Evolutionary conservation across 139 green algal genomes (phyloP), one percentile per base, ranked within the genome.

Genomic region (Coelastrella sp.): DNA sequence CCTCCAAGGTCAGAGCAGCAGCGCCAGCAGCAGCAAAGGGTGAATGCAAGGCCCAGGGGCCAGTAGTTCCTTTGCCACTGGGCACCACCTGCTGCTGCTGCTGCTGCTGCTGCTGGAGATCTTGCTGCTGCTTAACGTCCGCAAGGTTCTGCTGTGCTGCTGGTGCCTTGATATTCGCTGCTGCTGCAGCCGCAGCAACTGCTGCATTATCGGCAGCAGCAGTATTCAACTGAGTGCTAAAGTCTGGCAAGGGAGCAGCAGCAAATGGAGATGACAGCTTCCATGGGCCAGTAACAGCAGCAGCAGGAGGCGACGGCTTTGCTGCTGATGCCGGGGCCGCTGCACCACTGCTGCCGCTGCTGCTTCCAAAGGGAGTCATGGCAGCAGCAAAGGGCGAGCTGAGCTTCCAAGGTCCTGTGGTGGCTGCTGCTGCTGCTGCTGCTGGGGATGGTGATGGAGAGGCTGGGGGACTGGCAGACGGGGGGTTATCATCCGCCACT

Each of bases 11-110:
- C 17, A n/a, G 19, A 27, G 74, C 9, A 51, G 51, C 50, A 64
- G 74, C 43, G n/a, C n/a, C n/a, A 19, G 50, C 74, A 68, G 74
- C 74, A 25, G 74, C 74, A 68, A 68, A 67, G 4, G 50, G 50
- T 13, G 74, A 68, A 9, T 23, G 15, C 74, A 68, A 34, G 7
- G 37, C 27, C 51, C 50, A 67, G 8, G 74, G 50, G 5, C 50
- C 74, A 19, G 74, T 81, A 34, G 73, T 35, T 7, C 38, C 32
- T 4, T 53, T n/a, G n/a, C n/a, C n/a, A n/a, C n/a, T 35, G 9
- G 30, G 48, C 30, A 48, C 3, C 38, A 43, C 71, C 25, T 11
- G 43, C 48, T 67, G 73, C 48, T 67, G 48, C 48, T 50, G 5
- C 50, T 51, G 75, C 75, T 71, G 75, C n/a, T n/a, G n/a, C n/a